Percentiles rank a stretch among this genome's conserved stretches.
Conservation (phyloP, 495 filamentous ascomycete genomes). For the Xylaria cubensis region DNA sequence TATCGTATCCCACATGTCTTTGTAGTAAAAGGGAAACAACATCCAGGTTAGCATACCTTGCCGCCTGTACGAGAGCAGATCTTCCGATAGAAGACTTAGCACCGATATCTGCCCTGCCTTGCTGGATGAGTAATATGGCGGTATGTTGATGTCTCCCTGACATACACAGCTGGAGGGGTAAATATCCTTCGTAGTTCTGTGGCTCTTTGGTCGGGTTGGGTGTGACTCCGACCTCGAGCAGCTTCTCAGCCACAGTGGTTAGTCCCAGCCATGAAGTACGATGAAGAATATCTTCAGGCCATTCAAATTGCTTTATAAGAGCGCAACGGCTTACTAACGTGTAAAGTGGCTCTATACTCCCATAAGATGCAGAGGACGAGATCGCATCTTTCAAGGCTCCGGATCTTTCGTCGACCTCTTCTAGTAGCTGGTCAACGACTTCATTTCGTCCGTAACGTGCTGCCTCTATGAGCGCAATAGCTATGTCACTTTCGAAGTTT, state of each 20-base stretch:
- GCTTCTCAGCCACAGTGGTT: neutral
- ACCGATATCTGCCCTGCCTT: neutral
- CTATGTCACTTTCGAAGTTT: neutral
- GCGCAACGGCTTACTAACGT: neutral
- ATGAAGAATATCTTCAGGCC: slow-evolving; percentile 6
- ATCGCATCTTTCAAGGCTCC: neutral
- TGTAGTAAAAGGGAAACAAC: neutral
- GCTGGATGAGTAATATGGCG: neutral
- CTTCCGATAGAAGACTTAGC: neutral
- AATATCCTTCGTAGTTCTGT: neutral
- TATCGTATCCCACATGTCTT: neutral
- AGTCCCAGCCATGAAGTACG: neutral
- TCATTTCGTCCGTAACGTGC: neutral
- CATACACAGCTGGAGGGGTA: neutral
- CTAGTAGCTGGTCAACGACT: neutral
- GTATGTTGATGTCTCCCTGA: neutral
- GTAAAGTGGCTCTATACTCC: neutral
- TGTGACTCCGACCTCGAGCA: neutral
- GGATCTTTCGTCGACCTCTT: neutral
- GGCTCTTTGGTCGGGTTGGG: neutral
- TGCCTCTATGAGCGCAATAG: neutral
- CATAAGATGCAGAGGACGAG: neutral
- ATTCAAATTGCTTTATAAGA: neutral
- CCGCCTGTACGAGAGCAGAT: neutral
- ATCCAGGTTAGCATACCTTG: neutral